A percentile compares a stretch with the other conserved stretches of the same genome.
These are phyloP conservation scores for Larix sibirica DNA, from an alignment of 83 land plant species.

Conservation along the genomic window DNA sequence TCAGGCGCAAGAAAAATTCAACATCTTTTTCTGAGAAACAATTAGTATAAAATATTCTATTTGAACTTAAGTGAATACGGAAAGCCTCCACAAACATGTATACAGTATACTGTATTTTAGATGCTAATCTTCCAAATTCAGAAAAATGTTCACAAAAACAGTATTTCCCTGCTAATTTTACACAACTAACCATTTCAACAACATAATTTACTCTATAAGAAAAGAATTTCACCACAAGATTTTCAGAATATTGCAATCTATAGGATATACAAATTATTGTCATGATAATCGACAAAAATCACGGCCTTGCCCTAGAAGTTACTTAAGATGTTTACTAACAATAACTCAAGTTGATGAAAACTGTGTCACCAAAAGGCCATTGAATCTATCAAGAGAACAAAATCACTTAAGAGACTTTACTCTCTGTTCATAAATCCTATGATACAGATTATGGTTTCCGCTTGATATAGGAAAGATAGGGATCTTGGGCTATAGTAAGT, in stretches of 20 bases:
- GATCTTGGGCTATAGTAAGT: slow-evolving; percentile 87
- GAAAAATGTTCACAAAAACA: not conserved
- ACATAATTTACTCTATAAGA: not conserved
- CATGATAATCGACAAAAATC: not conserved
- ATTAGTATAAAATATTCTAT: not conserved
- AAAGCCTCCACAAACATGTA: not conserved
- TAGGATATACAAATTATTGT: not conserved
- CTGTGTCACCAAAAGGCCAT: not conserved
- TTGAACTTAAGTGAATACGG: not conserved
- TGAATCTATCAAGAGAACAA: not conserved
- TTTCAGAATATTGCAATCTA: not conserved
- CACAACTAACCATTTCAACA: not conserved
- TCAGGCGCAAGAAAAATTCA: not conserved
- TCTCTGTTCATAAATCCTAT: not conserved
- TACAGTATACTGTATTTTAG: not conserved
- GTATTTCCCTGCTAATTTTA: not conserved
- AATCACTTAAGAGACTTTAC: slow-evolving; percentile 4
- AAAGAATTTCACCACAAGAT: not conserved
- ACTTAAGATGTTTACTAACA: not conserved
- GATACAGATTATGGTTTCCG: slow-evolving; percentile 44
- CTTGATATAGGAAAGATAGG: slow-evolving; percentile 81
- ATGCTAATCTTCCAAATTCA: not conserved
- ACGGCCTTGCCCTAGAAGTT: not conserved
- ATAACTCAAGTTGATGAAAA: not conserved
- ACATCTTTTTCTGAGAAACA: not conserved